phyloP scores from a whole-genome alignment of 2,329 filamentous ascomycete species.

The Penicillium sp. region DNA sequence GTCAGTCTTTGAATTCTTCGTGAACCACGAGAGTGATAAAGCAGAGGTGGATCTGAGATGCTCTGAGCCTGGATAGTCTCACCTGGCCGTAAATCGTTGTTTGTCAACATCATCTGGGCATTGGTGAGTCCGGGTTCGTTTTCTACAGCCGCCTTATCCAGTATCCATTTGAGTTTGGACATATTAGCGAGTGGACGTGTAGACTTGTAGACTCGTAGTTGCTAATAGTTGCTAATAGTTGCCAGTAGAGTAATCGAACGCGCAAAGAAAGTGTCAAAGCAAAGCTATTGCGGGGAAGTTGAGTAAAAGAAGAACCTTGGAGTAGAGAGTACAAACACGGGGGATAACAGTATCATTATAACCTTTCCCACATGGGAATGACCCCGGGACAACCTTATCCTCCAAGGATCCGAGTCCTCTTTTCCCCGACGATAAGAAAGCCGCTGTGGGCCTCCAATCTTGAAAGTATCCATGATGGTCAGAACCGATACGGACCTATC shows the following conservation, averaged over 20 bases:
- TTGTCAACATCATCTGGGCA: conserved; percentile 81
- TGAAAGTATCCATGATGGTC: background rate
- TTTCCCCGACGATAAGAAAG: conserved; percentile 2
- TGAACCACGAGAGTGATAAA: background rate
- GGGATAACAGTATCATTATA: background rate
- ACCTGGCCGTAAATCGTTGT: conserved; percentile 72
- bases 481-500: conserved; percentile 12
- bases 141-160: conserved; percentile 66
- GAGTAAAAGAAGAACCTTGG: background rate
- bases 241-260: background rate
- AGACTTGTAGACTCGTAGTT: background rate
- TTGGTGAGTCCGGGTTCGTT: conserved; percentile 73
- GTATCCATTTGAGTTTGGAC: conserved; percentile 27
- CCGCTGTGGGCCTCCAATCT: background rate
- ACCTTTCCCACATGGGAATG: background rate
- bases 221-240: background rate
- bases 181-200: conserved; percentile 15
- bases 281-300: background rate
- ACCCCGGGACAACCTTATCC: background rate
- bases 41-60: background rate
- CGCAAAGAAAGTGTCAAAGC: background rate
- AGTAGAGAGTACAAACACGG: background rate
- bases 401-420: background rate
- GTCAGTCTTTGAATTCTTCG: background rate
- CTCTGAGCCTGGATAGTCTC: conserved; percentile 14